Evolutionary conservation across 345 rosid genomes (phyloP).

Genomic region (Ceriops tagal): DNA sequence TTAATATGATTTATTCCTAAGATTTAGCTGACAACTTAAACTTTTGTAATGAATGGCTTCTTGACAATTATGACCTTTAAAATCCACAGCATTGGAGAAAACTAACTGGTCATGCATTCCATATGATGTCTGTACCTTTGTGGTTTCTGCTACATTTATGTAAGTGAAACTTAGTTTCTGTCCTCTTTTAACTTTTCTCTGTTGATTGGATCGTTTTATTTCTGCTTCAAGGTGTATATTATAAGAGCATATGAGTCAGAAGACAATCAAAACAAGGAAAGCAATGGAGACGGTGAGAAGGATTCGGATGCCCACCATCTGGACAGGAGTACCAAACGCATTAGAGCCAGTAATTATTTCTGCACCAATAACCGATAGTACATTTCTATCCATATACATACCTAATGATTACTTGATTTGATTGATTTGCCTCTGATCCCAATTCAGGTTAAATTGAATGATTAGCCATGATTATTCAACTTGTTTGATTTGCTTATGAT

Average conservation of each 20-base stretch:
- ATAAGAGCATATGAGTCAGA: conserved; percentile 34
- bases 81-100: too few relatives aligned
- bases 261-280: conserved; percentile 17
- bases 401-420: too few relatives aligned
- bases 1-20: too few relatives aligned
- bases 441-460: too few relatives aligned
- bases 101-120: too few relatives aligned
- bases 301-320: conserved; percentile 17
- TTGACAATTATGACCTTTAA: too few relatives aligned
- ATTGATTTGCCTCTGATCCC: too few relatives aligned
- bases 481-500: not conserved
- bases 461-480: too few relatives aligned
- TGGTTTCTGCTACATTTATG: not conserved
- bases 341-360: conserved; percentile 31
- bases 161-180: not conserved
- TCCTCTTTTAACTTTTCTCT: too few relatives aligned
- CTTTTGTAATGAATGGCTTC: too few relatives aligned
- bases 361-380: not conserved
- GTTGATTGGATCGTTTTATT: too few relatives aligned
- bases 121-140: not conserved
- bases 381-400: not conserved
- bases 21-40: too few relatives aligned
- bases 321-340: conserved; percentile 29
- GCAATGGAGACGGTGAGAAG: not conserved
- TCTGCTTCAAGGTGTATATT: conserved; percentile 25